Evolutionary conservation across 257 asterid species (phyloP).

Genomic region (Datura wrightii): DNA sequence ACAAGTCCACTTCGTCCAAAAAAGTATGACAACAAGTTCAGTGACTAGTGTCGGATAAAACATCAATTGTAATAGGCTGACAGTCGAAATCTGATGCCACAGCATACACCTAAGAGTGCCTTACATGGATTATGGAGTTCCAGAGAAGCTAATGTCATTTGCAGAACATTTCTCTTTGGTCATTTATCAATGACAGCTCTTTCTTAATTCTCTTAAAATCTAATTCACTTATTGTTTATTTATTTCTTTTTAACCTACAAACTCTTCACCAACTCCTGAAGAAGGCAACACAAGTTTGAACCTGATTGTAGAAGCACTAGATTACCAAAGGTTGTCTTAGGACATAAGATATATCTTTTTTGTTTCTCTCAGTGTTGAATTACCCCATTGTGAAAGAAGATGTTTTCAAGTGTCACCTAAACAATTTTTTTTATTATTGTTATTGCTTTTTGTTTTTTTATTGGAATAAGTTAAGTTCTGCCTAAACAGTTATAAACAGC

Average conservation of each 20-base stretch:
- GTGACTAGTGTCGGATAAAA: too few relatives aligned
- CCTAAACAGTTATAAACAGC: not conserved
- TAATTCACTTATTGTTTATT: not conserved
- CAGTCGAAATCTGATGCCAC: not conserved
- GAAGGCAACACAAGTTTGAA: not conserved
- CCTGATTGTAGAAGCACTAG: not conserved
- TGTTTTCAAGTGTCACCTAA: not conserved
- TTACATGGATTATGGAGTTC: conserved; percentile 21
- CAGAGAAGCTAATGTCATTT: not conserved
- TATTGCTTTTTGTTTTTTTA: not conserved
- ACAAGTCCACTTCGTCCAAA: too few relatives aligned
- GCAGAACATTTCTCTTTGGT: not conserved
- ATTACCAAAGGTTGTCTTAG: conserved; percentile 15
- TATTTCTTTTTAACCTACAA: not conserved
- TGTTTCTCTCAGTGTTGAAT: not conserved
- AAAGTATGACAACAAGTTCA: too few relatives aligned
- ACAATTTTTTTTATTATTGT: not conserved
- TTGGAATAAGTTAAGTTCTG: not conserved
- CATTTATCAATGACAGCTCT: not conserved
- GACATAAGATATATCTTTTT: conserved; percentile 17
- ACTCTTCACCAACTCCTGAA: conserved; percentile 4
- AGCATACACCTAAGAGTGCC: not conserved
- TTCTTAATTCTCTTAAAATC: not conserved
- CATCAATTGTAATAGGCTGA: too few relatives aligned
- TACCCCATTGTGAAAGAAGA: not conserved